phyloP scores from a whole-genome alignment of 257 asterid species.

The Solanum paucissectum region DNA sequence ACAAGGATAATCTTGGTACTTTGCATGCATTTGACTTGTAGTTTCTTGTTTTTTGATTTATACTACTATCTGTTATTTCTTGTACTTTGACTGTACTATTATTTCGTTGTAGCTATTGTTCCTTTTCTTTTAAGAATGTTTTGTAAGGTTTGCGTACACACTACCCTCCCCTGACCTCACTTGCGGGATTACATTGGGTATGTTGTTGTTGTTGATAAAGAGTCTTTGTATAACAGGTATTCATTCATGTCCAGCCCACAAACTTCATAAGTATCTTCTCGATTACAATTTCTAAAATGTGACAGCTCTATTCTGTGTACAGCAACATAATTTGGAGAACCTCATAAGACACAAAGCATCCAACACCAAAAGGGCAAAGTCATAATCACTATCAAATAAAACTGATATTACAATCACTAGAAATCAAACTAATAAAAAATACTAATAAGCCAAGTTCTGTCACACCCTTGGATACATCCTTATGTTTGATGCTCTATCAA shows the following conservation, averaged over 20 bases:
- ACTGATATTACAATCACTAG: neutral
- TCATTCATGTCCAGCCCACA: neutral
- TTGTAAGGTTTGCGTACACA: neutral
- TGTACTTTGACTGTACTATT: neutral
- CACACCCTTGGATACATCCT: neutral
- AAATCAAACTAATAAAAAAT: neutral
- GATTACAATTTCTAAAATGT: neutral
- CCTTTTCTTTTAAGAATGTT: neutral
- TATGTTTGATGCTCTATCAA: neutral
- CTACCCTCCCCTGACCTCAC: neutral
- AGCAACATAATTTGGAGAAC: neutral
- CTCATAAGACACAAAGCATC: neutral
- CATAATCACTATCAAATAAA: neutral
- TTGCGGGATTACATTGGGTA: neutral
- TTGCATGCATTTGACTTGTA: neutral
- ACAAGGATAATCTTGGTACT: neutral
- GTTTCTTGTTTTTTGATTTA: neutral
- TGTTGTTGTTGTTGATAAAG: neutral
- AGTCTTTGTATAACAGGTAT: neutral
- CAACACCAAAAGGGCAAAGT: neutral
- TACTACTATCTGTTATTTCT: neutral
- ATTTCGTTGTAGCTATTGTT: neutral
- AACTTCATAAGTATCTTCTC: neutral
- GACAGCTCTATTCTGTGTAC: neutral
- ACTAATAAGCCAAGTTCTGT: neutral